Evolutionary conservation across 345 rosid genomes (phyloP).

Genomic region (Bruguiera sexangula): DNA sequence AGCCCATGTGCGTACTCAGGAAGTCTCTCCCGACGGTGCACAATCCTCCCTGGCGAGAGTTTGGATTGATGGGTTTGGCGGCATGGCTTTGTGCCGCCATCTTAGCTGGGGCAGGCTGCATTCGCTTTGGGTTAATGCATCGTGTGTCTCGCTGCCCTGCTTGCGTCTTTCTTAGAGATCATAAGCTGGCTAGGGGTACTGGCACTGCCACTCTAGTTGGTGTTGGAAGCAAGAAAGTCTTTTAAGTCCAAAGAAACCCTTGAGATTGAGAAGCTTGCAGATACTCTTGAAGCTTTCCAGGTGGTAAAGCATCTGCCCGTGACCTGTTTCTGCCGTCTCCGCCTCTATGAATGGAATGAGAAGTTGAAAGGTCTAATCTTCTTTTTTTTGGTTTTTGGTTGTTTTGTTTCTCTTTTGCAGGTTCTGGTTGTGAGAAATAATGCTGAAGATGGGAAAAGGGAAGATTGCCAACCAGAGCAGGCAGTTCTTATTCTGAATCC

Average conservation of each 20-base stretch:
- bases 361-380: neutral
- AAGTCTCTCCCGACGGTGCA: too few species aligned
- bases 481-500: conserved; percentile 23
- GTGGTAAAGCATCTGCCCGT: conserved; percentile 42
- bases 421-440: conserved; percentile 93
- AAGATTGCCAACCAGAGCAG: conserved; percentile 99
- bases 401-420: conserved; percentile 32
- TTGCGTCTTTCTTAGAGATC: conserved; percentile 35
- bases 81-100: conserved; percentile 74
- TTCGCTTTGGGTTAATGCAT: conserved; percentile 76
- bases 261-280: conserved; percentile 87
- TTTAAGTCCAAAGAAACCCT: conserved; percentile 42
- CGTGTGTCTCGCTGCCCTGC: conserved; percentile 58
- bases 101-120: conserved; percentile 72
- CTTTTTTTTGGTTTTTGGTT: neutral
- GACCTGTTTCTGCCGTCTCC: neutral
- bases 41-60: neutral
- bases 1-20: too few species aligned
- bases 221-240: conserved; percentile 25
- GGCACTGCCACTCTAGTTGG: conserved; percentile 2
- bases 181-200: conserved; percentile 14
- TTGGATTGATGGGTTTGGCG: conserved; percentile 53
- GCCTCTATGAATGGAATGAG: neutral
- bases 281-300: conserved; percentile 76
- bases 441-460: conserved; percentile 97